A percentile compares a stretch with the other conserved stretches of the same genome.
These are phyloP conservation scores for Blastobotrys muscicola DNA, from an alignment of 805 yeast species.

Conservation along the genomic window DNA sequence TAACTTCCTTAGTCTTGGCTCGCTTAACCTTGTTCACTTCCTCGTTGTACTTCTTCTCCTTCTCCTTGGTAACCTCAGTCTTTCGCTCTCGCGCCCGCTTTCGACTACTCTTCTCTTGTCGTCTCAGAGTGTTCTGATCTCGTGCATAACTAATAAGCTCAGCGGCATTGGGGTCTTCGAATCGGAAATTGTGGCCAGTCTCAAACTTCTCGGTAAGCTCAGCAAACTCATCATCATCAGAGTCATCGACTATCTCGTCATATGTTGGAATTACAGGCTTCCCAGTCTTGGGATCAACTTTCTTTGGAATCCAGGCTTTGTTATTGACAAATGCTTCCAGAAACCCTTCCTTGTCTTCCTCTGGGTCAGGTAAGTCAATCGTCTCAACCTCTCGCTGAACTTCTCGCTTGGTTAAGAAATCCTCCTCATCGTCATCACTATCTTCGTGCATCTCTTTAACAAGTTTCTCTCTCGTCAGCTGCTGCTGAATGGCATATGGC, in stretches of 20 bases:
- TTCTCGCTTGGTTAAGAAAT: conserved; percentile 52
- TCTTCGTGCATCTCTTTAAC: conserved; percentile 61
- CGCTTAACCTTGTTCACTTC: conserved; percentile 63
- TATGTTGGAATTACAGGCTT: conserved; percentile 26
- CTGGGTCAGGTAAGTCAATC: conserved; percentile 55
- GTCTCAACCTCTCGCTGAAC: conserved; percentile 30
- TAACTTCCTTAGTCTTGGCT: conserved; percentile 64
- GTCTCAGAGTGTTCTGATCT: conserved; percentile 78
- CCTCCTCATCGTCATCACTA: conserved; percentile 33
- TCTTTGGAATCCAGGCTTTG: conserved; percentile 84
- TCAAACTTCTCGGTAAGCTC: conserved; percentile 88
- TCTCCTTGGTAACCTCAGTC: conserved; percentile 43
- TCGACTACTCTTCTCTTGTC: conserved; percentile 64
- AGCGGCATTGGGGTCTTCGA: conserved; percentile 82
- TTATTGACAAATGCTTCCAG: conserved; percentile 60
- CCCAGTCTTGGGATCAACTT: conserved; percentile 51
- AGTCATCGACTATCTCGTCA: conserved; percentile 35
- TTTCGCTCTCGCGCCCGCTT: conserved; percentile 74
- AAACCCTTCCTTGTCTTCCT: conserved; percentile 54
- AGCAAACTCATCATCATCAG: conserved; percentile 75
- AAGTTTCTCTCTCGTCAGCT: conserved; percentile 64
- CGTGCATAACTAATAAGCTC: conserved; percentile 94
- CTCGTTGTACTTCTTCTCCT: conserved; percentile 46
- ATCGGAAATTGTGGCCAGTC: conserved; percentile 88
- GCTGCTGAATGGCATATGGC: conserved; percentile 67